Evolutionary conservation across 805 yeast genomes (phyloP).

Genomic region (Saturnispora ahearnii): DNA sequence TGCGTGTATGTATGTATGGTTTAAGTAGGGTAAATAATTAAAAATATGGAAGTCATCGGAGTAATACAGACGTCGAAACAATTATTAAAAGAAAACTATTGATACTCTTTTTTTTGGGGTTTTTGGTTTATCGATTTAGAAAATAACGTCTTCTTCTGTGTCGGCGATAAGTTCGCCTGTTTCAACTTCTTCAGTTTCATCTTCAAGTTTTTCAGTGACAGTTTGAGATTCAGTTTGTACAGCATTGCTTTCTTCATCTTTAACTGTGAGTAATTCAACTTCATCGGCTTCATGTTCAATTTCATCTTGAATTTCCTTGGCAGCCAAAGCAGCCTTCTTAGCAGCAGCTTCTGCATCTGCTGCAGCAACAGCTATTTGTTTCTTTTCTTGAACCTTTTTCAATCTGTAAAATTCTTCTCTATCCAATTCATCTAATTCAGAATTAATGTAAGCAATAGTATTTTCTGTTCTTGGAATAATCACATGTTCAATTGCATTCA

Average conservation of each 20-base stretch:
- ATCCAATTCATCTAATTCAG: conserved; percentile 94
- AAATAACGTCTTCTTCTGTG: conserved; percentile 32
- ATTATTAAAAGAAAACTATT: no score
- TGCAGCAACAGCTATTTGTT: conserved; percentile 67
- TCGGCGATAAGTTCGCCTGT: conserved; percentile 25
- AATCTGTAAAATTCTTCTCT: conserved; percentile 96
- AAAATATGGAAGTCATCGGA: no score
- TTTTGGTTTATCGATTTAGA: conserved; percentile 14
- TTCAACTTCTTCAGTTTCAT: conserved; percentile 17
- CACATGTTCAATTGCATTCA: conserved; percentile 96
- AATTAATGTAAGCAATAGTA: conserved; percentile 83
- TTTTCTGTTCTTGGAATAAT: conserved; percentile 97
- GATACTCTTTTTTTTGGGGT: background rate
- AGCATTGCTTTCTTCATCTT: conserved; percentile 13
- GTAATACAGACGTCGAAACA: no score
- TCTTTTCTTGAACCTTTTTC: conserved; percentile 93
- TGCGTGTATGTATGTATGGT: background rate
- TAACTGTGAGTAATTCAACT: conserved; percentile 18
- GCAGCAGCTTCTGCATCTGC: conserved; percentile 46
- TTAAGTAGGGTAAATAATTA: background rate
- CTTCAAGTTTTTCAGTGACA: conserved; percentile 12
- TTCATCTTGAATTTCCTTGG: conserved; percentile 12
- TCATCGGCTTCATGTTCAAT: conserved; percentile 13
- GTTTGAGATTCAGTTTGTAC: background rate
- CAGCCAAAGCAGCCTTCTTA: conserved; percentile 17